Evolutionary conservation across 306 rosid species (phyloP), one percentile per base, ranked within the genome.

Genomic region (Lupinus albus): DNA sequence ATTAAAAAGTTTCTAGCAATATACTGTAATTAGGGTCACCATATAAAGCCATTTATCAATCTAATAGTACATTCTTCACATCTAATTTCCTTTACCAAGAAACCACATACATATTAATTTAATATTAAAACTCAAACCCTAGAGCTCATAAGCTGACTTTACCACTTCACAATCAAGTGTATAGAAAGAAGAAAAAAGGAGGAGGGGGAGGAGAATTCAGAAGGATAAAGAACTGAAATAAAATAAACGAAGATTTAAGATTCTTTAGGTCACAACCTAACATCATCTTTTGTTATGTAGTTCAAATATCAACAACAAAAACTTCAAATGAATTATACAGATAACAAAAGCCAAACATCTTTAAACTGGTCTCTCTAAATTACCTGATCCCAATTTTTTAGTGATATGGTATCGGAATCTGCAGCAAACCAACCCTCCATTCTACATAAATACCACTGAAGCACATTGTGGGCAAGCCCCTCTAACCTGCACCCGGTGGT

Each of bases 371-470:
- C 4, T 3, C 30, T 25, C 30, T 4, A 36, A 68, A 80, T 68
- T 85, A 84, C 99, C 96, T 86, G 89, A 76, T 90, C 99, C 99
- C 99, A 94, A 78, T 80, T 76, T 83, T 94, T 90, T 13, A 88
- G 79, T 11, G 99, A 94, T 75, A 90, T 94, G 13, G 95, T 79
- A 35, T 94, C 97, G 38, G 96, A 82, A 88, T 94, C 99, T 41
- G 96, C 89, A 38, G 99, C 96, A 86, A 94, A 94, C 99, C 99
- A 94, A 46, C 99, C 99, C 78, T 94, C 99, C 99, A 94, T 85
- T 83, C 99, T 77, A 76, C 99, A 94, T 59, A 94, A 72, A 81
- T 94, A 94, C 99, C 99, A 94, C 70, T 90, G 99, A 65, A 94
- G 84, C 55, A 94, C 99, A 78, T 91, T 94, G 78, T 90, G 85